phyloP scores from a whole-genome alignment of 2,329 filamentous ascomycete species.

The Penicillium crustosum region DNA sequence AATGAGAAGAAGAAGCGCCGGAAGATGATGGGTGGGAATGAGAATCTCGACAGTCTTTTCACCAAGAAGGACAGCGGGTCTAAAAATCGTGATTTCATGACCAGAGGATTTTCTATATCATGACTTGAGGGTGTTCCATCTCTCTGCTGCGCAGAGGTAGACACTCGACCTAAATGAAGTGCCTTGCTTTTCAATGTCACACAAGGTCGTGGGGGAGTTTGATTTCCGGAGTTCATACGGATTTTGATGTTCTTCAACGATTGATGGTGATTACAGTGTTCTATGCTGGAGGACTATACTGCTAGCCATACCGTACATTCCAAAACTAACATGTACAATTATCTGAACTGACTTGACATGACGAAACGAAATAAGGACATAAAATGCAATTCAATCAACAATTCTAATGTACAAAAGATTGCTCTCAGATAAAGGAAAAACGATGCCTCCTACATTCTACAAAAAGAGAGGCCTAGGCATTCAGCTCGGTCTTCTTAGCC shows the following conservation, averaged over 20 bases:
- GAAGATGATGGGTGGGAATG: slow-evolving; percentile 64
- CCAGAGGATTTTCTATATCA: slow-evolving; percentile 57
- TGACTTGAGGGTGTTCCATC: slow-evolving; percentile 57
- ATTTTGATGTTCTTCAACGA: neutral
- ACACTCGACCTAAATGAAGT: neutral
- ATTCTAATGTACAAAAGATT: slow-evolving; percentile 30
- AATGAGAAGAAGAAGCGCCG: slow-evolving; percentile 76
- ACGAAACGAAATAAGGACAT: neutral
- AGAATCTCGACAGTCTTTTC: slow-evolving; percentile 57
- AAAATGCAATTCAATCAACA: slow-evolving; percentile 13
- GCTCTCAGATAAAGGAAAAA: slow-evolving; percentile 12
- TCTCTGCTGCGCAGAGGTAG: slow-evolving; percentile 44
- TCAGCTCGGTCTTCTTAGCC: neutral
- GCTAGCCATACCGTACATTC: neutral
- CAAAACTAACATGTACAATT: slow-evolving; percentile 4
- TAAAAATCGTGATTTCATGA: slow-evolving; percentile 58
- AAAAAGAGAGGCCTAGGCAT: slow-evolving; percentile 11
- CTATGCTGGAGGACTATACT: neutral
- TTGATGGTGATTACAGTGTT: neutral
- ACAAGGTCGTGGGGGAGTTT: neutral
- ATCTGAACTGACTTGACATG: neutral
- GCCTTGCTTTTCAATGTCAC: neutral
- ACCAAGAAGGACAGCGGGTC: slow-evolving; percentile 45
- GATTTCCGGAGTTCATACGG: slow-evolving; percentile 5
- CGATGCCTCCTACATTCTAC: slow-evolving; percentile 3